Evolutionary conservation across 768 basidiomycete species (phyloP).

Genomic region (Strobilomyces dryophilus): DNA sequence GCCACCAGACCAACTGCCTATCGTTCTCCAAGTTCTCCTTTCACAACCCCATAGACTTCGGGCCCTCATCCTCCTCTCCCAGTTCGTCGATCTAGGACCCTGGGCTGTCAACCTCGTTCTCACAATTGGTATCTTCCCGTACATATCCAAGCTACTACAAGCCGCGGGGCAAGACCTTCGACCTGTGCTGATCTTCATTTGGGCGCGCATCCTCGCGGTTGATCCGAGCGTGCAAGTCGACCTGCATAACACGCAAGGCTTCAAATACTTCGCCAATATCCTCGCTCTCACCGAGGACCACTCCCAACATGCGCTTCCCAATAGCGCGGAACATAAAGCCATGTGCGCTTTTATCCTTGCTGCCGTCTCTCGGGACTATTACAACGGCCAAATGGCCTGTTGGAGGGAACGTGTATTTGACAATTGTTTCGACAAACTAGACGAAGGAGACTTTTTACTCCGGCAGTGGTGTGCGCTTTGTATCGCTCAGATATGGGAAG

Average conservation of each 20-base stretch:
- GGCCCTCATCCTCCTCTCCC: conserved; percentile 91
- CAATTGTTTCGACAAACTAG: conserved; percentile 76
- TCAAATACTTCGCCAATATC: conserved; percentile 81
- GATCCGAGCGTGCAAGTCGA: conserved; percentile 91
- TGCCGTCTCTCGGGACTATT: conserved; percentile 84
- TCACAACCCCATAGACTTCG: conserved; percentile 95
- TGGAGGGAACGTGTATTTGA: conserved; percentile 80
- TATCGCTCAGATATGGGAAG: conserved; percentile 94
- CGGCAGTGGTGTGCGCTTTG: conserved; percentile 94
- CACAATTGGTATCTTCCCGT: conserved; percentile 97
- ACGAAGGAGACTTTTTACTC: conserved; percentile 88
- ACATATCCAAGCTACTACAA: conserved; percentile 93
- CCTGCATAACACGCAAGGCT: conserved; percentile 74
- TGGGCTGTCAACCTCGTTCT: conserved; percentile 98
- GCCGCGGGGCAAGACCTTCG: conserved; percentile 94
- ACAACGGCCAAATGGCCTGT: conserved; percentile 84
- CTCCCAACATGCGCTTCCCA: conserved; percentile 62
- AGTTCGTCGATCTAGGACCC: conserved; percentile 96
- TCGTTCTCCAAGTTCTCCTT: conserved; percentile 94
- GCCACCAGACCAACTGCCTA: conserved; percentile 95
- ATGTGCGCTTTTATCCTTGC: conserved; percentile 98
- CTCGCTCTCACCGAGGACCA: conserved; percentile 64
- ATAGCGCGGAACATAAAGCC: conserved; percentile 91
- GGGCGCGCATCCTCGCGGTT: conserved; percentile 97
- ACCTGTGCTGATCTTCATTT: conserved; percentile 97